Evolutionary conservation across 345 rosid genomes (phyloP), one percentile per base, ranked within the genome.

Genomic region (Salix viminalis): DNA sequence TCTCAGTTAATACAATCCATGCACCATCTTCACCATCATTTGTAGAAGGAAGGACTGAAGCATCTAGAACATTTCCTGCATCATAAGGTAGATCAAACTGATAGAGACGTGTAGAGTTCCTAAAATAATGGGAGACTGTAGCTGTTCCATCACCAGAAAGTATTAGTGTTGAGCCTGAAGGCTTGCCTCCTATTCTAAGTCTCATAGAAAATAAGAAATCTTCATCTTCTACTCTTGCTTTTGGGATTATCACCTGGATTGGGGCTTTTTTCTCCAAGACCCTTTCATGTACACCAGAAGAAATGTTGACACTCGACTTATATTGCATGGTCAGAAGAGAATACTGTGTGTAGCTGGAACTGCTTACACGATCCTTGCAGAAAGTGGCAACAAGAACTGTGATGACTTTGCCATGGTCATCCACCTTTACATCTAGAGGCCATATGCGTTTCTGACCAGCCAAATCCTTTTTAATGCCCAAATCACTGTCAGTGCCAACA

Each of bases 111-210:
- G 92, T 86, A 56, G 93, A 88, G 76, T 83, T 91, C 76, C 88
- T 85, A 76, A 83, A 83, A 77, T 87, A 90, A 83, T 95, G 87
- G 76, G 91, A 86, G 69, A 95, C 97, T 67, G 99, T 95, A 14
- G 97, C 97, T 19, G 91, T 93, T 81, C 99, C 99, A 77, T 95
- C 98, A 70, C 97, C 93, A 77, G 99, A 91, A 77, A 95, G 92
- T 77, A 95, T 91, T 80, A 93, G 65, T 42, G 87, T 81, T n/a
- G 97, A 95, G 65, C 99, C 99, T 50, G 90, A 78, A 24, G 99
- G 98, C 82, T 83, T 89, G 37, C 98, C 97, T 44, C 98, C 99
- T 65, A 90, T 86, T 83, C 92, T 82, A 82, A 95, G 93, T 80
- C 86, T 90, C 97, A 95, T 89, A 69, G 96, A 93, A 85, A 91